Conservation (phyloP, 2,329 filamentous ascomycete genomes). For the Pseudocercospora cruenta region DNA sequence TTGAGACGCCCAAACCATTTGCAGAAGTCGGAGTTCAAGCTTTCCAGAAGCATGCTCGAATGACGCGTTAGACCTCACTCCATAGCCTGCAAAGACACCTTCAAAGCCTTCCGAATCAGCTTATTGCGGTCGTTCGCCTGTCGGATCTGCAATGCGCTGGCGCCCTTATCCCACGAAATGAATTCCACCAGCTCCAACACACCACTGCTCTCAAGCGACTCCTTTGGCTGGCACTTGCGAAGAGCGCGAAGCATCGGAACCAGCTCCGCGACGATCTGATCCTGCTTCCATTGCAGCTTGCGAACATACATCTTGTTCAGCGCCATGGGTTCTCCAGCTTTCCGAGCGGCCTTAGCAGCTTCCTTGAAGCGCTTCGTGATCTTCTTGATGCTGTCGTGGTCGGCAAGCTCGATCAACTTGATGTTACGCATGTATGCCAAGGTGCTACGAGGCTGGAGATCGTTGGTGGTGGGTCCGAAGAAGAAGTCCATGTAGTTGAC, state of each 20-base stretch:
- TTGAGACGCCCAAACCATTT: background rate
- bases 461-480: background rate
- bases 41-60: background rate
- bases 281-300: background rate
- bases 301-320: background rate
- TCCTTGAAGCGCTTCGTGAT: background rate
- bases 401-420: background rate
- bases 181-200: background rate
- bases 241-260: background rate
- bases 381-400: background rate
- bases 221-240: background rate
- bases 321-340: background rate
- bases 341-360: background rate
- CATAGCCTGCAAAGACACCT: background rate
- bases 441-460: background rate
- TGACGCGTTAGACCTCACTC: background rate
- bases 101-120: background rate
- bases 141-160: background rate
- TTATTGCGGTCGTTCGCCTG: background rate
- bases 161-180: background rate
- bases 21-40: background rate
- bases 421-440: background rate
- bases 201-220: background rate
- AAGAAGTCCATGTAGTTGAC: background rate
- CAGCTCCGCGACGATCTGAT: background rate